Evolutionary conservation across 2,329 filamentous ascomycete genomes (phyloP).

Genomic region (Fusarium anguioides): DNA sequence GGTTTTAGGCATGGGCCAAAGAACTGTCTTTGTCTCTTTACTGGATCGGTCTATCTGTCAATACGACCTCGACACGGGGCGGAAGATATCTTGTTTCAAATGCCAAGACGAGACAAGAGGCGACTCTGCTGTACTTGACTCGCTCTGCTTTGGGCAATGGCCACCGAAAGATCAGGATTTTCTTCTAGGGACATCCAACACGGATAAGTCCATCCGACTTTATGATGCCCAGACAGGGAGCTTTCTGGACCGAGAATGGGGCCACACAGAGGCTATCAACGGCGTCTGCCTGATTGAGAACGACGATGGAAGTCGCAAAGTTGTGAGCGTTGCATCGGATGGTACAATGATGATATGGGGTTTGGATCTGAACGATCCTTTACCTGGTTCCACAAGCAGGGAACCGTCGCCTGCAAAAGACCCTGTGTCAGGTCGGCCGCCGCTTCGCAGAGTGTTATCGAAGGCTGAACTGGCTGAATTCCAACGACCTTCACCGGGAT

Average conservation of each 20-base stretch:
- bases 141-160: constrained; percentile 73
- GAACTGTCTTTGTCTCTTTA: constrained; percentile 68
- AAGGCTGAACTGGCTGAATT: constrained; percentile 89
- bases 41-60: constrained; percentile 70
- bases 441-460: constrained; percentile 86
- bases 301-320: constrained; percentile 64
- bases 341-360: constrained; percentile 86
- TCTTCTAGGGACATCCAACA: constrained; percentile 89
- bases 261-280: constrained; percentile 93
- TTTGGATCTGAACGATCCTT: constrained; percentile 62
- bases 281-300: constrained; percentile 79
- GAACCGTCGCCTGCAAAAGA: constrained; percentile 67
- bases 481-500: constrained; percentile 61
- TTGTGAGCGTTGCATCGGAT: constrained; percentile 82
- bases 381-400: constrained; percentile 56
- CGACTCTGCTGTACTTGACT: constrained; percentile 86
- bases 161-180: constrained; percentile 69
- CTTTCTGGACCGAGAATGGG: constrained; percentile 90
- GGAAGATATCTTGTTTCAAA: constrained; percentile 79
- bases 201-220: constrained; percentile 92
- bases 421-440: constrained; percentile 70
- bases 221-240: constrained; percentile 83
- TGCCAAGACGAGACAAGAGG: constrained; percentile 81
- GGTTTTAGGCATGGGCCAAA: constrained; percentile 72
- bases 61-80: constrained; percentile 74